Percentiles rank a stretch among this genome's conserved stretches.
Conservation (phyloP, 805 yeast genomes). For the Cyberlindnera bimundalis region DNA sequence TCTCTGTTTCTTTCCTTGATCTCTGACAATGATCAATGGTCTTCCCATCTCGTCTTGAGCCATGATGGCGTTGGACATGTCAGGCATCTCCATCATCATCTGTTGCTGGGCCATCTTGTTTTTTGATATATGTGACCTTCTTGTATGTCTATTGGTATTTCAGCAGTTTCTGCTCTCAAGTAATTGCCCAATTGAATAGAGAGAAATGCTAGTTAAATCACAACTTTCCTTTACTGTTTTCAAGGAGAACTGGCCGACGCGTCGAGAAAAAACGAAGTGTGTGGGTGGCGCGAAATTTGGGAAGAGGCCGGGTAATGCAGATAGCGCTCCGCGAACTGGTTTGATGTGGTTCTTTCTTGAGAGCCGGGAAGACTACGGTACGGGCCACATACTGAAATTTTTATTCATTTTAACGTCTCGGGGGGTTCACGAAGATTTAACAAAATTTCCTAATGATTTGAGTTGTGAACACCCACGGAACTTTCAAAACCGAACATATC, state of each 20-base stretch:
- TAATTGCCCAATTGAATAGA: neutral
- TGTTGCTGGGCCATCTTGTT: conserved; percentile 31
- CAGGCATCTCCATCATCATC: conserved; percentile 61
- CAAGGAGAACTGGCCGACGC: conserved; percentile 12
- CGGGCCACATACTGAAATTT: conserved; percentile 6
- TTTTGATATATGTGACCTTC: neutral
- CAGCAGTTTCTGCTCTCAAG: neutral
- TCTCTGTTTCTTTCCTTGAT: conserved; percentile 62
- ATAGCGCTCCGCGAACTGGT: conserved; percentile 1
- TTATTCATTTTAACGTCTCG: neutral
- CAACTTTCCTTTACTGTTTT: too few relatives aligned
- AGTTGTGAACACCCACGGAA: too few relatives aligned
- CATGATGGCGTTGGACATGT: conserved; percentile 95
- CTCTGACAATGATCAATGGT: conserved; percentile 96
- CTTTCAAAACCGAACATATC: too few relatives aligned
- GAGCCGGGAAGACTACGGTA: conserved; percentile 1
- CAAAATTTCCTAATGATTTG: too few relatives aligned
- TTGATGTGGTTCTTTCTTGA: neutral
- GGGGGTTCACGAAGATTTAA: too few relatives aligned
- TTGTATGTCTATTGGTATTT: neutral
- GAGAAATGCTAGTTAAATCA: too few relatives aligned
- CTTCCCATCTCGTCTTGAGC: conserved; percentile 99
- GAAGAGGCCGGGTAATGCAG: conserved; percentile 1
- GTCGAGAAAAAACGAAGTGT: conserved; percentile 1
- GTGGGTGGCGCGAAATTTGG: neutral